Conservation (phyloP, 495 filamentous ascomycete genomes). For the Xylaria venustula region DNA sequence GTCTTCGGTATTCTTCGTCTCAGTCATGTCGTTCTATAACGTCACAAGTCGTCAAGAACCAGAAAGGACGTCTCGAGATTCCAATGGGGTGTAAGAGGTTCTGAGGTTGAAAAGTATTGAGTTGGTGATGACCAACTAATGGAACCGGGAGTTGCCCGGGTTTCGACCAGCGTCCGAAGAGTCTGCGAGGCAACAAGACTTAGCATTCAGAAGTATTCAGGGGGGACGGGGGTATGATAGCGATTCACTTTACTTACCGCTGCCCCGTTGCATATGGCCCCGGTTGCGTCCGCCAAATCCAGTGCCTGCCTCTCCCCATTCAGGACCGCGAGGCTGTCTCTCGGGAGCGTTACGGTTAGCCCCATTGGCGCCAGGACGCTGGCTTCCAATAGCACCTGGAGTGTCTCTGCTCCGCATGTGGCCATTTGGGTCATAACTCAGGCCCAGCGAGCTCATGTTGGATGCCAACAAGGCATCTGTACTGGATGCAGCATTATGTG, state of each 20-base stretch:
- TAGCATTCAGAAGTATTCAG: too few relatives aligned
- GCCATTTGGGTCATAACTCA: conserved; percentile 58
- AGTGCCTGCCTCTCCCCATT: conserved; percentile 61
- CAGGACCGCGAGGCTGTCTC: conserved; percentile 81
- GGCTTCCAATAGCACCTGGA: conserved; percentile 81
- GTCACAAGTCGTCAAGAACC: not conserved
- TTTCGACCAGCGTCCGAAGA: conserved; percentile 34
- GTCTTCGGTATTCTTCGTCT: not conserved
- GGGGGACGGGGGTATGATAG: not conserved
- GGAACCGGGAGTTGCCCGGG: conserved; percentile 28
- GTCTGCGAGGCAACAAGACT: conserved; percentile 20
- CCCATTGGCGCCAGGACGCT: conserved; percentile 69
- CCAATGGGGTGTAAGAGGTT: not conserved
- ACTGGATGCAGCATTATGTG: conserved; percentile 54
- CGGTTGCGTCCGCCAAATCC: conserved; percentile 67
- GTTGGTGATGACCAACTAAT: conserved; percentile 13
- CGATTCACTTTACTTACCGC: conserved; percentile 52
- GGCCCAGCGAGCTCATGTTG: conserved; percentile 57
- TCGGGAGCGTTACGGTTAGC: conserved; percentile 68
- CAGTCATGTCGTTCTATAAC: not conserved
- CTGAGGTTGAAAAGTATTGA: not conserved
- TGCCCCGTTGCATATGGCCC: conserved; percentile 77
- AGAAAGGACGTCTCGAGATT: not conserved
- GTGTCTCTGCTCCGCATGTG: conserved; percentile 39
- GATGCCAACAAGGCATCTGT: conserved; percentile 57